A percentile compares a stretch with the other conserved stretches of the same genome.
These are phyloP conservation scores for Colletotrichum caudatum DNA, from an alignment of 2,329 filamentous ascomycete species.

Conservation along the genomic window DNA sequence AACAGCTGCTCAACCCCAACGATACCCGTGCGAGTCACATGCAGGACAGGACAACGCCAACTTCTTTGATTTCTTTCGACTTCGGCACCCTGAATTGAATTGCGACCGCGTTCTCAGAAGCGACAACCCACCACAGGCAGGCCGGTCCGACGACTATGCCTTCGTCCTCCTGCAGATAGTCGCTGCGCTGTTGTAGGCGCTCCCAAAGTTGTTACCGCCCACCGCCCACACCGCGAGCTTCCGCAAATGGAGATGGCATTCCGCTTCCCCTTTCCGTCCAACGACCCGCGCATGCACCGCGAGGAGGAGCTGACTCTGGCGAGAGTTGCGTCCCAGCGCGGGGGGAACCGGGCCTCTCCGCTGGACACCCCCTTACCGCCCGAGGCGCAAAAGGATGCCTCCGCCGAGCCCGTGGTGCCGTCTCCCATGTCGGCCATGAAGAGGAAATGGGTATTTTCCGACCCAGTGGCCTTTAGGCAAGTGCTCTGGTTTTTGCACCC, in stretches of 20 bases:
- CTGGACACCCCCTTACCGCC: conserved; percentile 35
- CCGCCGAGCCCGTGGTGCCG: conserved; percentile 29
- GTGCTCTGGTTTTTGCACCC: conserved; percentile 30
- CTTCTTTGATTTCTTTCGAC: background rate
- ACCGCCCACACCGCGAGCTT: conserved; percentile 3
- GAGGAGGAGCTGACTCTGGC: conserved; percentile 55
- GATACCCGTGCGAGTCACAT: conserved; percentile 33
- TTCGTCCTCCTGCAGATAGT: conserved; percentile 29
- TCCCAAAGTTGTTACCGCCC: conserved; percentile 17
- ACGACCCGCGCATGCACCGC: conserved; percentile 50
- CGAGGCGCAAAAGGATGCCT: conserved; percentile 34
- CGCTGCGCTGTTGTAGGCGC: conserved; percentile 21
- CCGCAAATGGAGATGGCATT: conserved; percentile 52
- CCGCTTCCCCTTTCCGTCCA: conserved; percentile 50
- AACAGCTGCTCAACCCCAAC: background rate
- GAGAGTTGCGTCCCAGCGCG: conserved; percentile 49
- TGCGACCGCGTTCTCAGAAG: background rate
- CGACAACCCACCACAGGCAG: background rate
- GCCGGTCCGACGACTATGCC: conserved; percentile 27
- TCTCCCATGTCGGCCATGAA: conserved; percentile 48
- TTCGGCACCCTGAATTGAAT: background rate
- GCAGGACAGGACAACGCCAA: background rate
- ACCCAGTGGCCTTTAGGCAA: conserved; percentile 69
- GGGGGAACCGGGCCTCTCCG: conserved; percentile 43
- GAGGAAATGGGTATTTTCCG: conserved; percentile 67